Evolutionary conservation across 306 rosid genomes (phyloP).

Genomic region (Inga leiocalycina): DNA sequence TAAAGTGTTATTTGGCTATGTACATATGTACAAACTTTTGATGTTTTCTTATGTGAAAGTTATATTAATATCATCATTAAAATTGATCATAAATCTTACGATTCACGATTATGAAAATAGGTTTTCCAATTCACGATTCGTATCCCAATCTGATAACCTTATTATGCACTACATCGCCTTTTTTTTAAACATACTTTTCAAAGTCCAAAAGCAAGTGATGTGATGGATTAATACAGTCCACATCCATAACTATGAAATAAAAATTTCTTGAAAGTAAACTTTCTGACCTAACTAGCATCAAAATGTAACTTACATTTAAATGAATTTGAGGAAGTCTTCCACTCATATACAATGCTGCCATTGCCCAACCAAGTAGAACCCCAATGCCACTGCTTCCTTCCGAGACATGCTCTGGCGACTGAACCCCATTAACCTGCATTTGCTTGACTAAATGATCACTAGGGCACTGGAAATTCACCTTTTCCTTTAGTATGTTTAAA

Average conservation of each 20-base stretch:
- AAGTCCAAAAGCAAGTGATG: constrained; percentile 21
- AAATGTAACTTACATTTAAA: constrained; percentile 69
- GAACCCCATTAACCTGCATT: constrained; percentile 51
- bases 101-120: too few relatives aligned
- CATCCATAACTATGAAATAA: constrained; percentile 14
- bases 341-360: constrained; percentile 78
- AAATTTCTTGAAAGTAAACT: constrained; percentile 11
- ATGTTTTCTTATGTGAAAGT: too few relatives aligned
- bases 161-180: too few relatives aligned
- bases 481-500: constrained; percentile 11
- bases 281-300: constrained; percentile 23
- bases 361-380: constrained; percentile 81
- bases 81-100: too few relatives aligned
- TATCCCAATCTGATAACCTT: too few relatives aligned
- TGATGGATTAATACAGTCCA: neutral
- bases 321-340: constrained; percentile 88
- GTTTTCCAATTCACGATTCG: too few relatives aligned
- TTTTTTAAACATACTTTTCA: neutral
- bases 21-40: too few relatives aligned
- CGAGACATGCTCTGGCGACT: constrained; percentile 36
- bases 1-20: too few relatives aligned
- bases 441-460: constrained; percentile 20
- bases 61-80: too few relatives aligned
- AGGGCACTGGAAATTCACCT: constrained; percentile 17
- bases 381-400: constrained; percentile 53